These are phyloP conservation scores for Colletotrichum chrysophilum DNA, from an alignment of 2,329 filamentous ascomycete species.

Conservation along the genomic window DNA sequence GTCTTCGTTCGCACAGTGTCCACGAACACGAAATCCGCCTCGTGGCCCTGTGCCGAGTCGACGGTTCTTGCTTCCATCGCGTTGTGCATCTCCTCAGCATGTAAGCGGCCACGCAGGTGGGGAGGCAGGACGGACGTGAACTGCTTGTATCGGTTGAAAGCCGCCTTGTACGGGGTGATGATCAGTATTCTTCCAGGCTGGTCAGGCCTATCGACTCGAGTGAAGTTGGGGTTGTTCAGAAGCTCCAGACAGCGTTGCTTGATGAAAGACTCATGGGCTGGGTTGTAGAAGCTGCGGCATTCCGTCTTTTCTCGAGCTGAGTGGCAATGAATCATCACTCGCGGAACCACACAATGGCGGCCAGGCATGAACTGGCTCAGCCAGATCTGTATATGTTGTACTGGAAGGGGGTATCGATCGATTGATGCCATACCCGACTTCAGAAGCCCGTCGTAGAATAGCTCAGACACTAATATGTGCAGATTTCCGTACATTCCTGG, in stretches of 20 bases:
- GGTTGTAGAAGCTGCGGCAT: constrained; percentile 45
- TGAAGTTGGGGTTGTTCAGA: constrained; percentile 35
- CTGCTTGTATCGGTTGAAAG: constrained; percentile 38
- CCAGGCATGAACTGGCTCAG: constrained; percentile 30
- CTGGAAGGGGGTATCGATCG: constrained; percentile 30
- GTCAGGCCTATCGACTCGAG: constrained; percentile 26
- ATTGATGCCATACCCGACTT: constrained; percentile 30
- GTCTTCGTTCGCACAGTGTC: constrained; percentile 48
- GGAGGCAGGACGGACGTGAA: not conserved
- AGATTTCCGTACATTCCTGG: constrained; percentile 37
- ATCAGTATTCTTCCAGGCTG: constrained; percentile 45
- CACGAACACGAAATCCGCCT: constrained; percentile 52
- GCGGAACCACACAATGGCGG: constrained; percentile 33
- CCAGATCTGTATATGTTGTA: constrained; percentile 31
- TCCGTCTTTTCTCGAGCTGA: constrained; percentile 29
- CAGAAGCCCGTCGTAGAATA: constrained; percentile 48
- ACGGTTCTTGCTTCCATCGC: constrained; percentile 39
- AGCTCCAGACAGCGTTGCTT: constrained; percentile 35
- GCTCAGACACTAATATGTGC: constrained; percentile 42
- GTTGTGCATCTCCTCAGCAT: not conserved
- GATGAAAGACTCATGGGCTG: constrained; percentile 41
- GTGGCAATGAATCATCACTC: constrained; percentile 37
- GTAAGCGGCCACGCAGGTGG: not conserved
- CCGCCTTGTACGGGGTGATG: constrained; percentile 47
- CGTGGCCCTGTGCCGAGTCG: constrained; percentile 51